These are phyloP conservation scores for Gossypium aridum DNA, from an alignment of 441 rosid genomes.

Conservation along the genomic window DNA sequence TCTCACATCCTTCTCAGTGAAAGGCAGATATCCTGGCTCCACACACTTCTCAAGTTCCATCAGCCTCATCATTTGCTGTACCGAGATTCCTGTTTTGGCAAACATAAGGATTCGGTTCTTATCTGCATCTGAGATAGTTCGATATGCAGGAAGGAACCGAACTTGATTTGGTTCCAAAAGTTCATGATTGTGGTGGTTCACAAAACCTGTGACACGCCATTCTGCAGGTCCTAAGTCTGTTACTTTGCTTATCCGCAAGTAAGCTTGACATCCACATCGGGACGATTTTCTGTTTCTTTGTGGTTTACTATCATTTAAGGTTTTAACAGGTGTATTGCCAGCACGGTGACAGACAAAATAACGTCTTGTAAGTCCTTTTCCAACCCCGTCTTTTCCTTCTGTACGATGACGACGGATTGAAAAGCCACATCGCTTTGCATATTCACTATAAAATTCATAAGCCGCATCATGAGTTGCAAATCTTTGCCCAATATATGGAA, in stretches of 20 bases:
- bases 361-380: conserved; percentile 93
- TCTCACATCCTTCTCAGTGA: conserved; percentile 95
- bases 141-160: conserved; percentile 92
- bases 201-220: conserved; percentile 94
- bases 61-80: conserved; percentile 97
- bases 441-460: conserved; percentile 79
- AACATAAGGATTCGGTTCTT: conserved; percentile 88
- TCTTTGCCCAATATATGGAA: conserved; percentile 82
- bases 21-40: conserved; percentile 90
- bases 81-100: conserved; percentile 92
- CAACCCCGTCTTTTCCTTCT: conserved; percentile 96
- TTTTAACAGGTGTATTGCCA: conserved; percentile 88
- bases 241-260: conserved; percentile 74
- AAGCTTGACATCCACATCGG: conserved; percentile 93
- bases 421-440: conserved; percentile 83
- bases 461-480: conserved; percentile 88
- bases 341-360: conserved; percentile 97
- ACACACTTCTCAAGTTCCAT: conserved; percentile 97
- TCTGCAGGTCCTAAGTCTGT: conserved; percentile 68
- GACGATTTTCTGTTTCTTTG: conserved; percentile 90
- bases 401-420: conserved; percentile 94
- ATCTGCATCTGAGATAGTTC: conserved; percentile 91
- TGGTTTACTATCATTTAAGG: conserved; percentile 60
- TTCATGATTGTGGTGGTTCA: conserved; percentile 86
- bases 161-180: conserved; percentile 89